Base-by-base conservation (phyloP, 805 yeast genomes). In the Wickerhamomyces xylosicus region DNA sequence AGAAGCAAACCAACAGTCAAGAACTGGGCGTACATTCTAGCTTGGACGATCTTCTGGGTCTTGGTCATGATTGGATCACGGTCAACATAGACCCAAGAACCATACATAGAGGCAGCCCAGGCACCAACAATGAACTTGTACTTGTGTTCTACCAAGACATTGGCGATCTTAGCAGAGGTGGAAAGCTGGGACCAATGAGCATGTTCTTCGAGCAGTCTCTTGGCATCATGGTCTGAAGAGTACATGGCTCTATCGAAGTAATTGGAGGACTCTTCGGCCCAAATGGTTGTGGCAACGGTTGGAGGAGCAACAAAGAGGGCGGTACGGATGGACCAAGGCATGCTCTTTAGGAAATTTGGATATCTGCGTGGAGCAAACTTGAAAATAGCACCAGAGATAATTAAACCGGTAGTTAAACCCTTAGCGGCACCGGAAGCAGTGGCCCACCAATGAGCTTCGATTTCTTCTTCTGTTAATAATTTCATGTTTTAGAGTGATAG, bases 1-100 rank as follows among this genome's bases (percentile, higher is more conserved):
- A 85, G 59, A 47, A 85, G 62, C 44, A 85, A 62, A 10, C 72
- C 71, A 39, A 85, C 87, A 2, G 95, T 82, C 39, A 83, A 61
- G 47, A 81, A 84, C 60, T 85, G 95, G 10, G 95, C 95, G 56
- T 85, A 85, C 83, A 85, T 85, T 72, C 95, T 78, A 25, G 94
- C 94, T 56, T 81, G 89, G 27, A 82, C 92, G 36, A 83, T 74
- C 58, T 83, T 85, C 63, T 85, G 95, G 5, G 92, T 63, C 46
- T 68, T 71, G 39, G 85, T 73, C 80, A 85, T 72, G 56, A 77
- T 64, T 46, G 77, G 79, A 57, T 85, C 95, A 49, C 71, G 73
- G 62, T 83, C 78, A 38, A 83, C 85, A 34, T 64, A 52, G 35
- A 62, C 72, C 85, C 90, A 85, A 4, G 94, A 80, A 1, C 87